Base-by-base conservation (phyloP, 2,329 filamentous ascomycete genomes). In the Talaromyces rugulosus region DNA sequence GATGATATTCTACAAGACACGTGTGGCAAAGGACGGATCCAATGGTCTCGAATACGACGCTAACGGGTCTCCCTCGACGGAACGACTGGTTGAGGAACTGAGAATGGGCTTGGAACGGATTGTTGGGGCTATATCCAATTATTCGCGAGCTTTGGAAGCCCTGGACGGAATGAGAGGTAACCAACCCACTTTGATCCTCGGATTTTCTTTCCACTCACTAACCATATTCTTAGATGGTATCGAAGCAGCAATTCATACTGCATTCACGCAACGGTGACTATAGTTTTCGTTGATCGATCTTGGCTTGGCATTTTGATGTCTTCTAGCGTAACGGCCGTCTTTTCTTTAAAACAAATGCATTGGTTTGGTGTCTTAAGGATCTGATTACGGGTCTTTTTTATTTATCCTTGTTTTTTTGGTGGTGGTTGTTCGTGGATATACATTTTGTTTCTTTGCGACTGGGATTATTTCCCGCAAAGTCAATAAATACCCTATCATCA, bases 1-100 rank as follows among this genome's bases (percentile, higher is more conserved):
- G 16, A 81, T 80, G 78, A 70, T 79, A 7, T 79, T 74, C 59
- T 78, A 77, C 65, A 78, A 78, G 62, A 72, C 74, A 9, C 72
- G 74, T 12, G 72, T 77, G n/a, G 69, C 71, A 54, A 75, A 74
- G 44, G 70, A 74, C 30, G 58, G 70, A 6, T 68, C 69, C 1
- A 67, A 68, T 1, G 70, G 71, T 11, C 65, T 65, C 11, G 65
- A 66, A 9, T 66, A 61, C 60, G 69, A 70, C 3, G 54, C 61
- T 9, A 60, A 65, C 4, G 65, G 64, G 6, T 69, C 67, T 53
- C 66, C 74, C 3, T 61, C 66, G 0, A 68, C 68, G 1, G 71
- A 75, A 40, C 65, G 71, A 42, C 65, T 78, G 4, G 67, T 73
- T 14, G 70, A 75, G n/a, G 74, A 76, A 60, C 64, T 79, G 14